Conservation (phyloP, 345 rosid genomes). For the thale cress (Arabidopsis thaliana) region TAIR10.1 NC_003070.9:5404001-5404500, state of each 20-base stretch:
- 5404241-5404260: no score
- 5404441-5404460: background rate
- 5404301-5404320: slow-evolving; percentile 11
- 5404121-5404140: no score
- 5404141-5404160: background rate
- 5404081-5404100: no score
- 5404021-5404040: no score
- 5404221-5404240: no score
- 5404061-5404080: no score
- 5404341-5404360: background rate
- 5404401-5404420: background rate
- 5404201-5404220: background rate
- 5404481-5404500: background rate
- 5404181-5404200: background rate
- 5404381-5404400: background rate
- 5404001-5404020: no score
- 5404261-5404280: background rate
- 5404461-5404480: background rate
- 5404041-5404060: no score
- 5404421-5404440: slow-evolving; percentile 1
- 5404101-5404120: no score
- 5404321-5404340: background rate
- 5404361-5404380: background rate
- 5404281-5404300: slow-evolving; percentile 13
- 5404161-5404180: background rate